Conservation (phyloP, 2,329 filamentous ascomycete species). For the Fusarium marasasianum region DNA sequence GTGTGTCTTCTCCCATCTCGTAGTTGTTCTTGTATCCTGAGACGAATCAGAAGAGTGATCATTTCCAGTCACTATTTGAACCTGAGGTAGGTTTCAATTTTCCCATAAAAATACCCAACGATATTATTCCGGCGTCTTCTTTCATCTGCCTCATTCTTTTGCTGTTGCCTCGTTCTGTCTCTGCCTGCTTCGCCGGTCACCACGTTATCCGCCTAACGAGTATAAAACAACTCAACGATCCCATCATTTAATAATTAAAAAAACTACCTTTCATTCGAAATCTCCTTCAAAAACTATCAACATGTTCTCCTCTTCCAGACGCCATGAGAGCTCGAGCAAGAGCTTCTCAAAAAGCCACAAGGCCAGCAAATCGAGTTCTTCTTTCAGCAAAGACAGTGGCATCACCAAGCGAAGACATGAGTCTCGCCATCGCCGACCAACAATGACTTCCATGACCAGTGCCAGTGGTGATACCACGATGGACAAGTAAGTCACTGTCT, state of each 20-base stretch:
- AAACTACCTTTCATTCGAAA: background rate
- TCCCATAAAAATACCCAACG: background rate
- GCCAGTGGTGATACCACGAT: slow-evolving; percentile 52
- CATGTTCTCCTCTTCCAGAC: slow-evolving; percentile 61
- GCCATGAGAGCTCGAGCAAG: slow-evolving; percentile 56
- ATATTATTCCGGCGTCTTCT: slow-evolving; percentile 22
- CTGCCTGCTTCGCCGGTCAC: slow-evolving; percentile 11
- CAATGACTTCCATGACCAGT: slow-evolving; percentile 55
- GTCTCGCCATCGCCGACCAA: slow-evolving; percentile 57
- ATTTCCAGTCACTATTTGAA: slow-evolving; percentile 31
- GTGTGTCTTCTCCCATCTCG: slow-evolving; percentile 10
- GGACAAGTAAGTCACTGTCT: slow-evolving; percentile 54
- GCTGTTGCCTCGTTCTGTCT: slow-evolving; percentile 19
- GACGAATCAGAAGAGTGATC: slow-evolving; percentile 33
- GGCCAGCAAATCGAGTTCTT: slow-evolving; percentile 60
- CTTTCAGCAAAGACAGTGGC: slow-evolving; percentile 64
- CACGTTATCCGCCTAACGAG: slow-evolving; percentile 5
- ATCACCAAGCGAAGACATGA: slow-evolving; percentile 66
- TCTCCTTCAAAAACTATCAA: background rate
- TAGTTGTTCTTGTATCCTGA: slow-evolving; percentile 2
- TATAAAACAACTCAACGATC: slow-evolving; percentile 19
- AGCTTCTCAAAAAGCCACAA: slow-evolving; percentile 65
- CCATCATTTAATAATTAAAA: slow-evolving; percentile 22
- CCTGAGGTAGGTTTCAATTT: slow-evolving; percentile 47
- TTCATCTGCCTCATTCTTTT: slow-evolving; percentile 25